Evolutionary conservation across 306 rosid species (phyloP).

Genomic region (Castanea mollissima): DNA sequence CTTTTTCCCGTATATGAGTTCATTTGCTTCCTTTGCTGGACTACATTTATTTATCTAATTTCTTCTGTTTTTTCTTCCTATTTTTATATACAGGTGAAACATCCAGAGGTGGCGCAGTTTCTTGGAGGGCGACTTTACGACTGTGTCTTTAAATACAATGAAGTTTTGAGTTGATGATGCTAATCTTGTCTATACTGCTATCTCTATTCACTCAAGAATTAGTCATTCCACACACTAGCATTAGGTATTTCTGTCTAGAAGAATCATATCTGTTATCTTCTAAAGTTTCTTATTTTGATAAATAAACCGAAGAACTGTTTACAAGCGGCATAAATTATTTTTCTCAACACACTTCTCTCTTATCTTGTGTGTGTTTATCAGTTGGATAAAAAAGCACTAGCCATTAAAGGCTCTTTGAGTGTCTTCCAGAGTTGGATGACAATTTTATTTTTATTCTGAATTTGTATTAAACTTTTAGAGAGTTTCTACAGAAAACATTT

Average conservation of each 20-base stretch:
- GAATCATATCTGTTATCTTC: slow-evolving; percentile 13
- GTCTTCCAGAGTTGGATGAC: not conserved
- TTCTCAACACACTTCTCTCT: not conserved
- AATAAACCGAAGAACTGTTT: not conserved
- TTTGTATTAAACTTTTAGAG: not conserved
- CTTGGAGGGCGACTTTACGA: slow-evolving; percentile 92
- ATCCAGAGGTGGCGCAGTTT: slow-evolving; percentile 87
- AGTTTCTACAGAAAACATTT: slow-evolving; percentile 2
- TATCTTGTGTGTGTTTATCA: not conserved
- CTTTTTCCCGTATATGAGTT: slow-evolving; percentile 3
- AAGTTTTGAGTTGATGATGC: slow-evolving; percentile 45
- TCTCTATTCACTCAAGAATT: slow-evolving; percentile 9
- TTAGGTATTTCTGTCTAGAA: slow-evolving; percentile 4
- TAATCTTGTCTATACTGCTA: slow-evolving; percentile 23
- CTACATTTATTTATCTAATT: not conserved
- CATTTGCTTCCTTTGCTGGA: slow-evolving; percentile 3
- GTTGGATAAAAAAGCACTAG: not conserved
- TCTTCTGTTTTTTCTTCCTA: slow-evolving; percentile 4
- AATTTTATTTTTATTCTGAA: not conserved
- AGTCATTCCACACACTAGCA: not conserved
- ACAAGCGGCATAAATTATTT: not conserved
- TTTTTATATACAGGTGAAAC: slow-evolving; percentile 67
- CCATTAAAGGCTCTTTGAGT: not conserved
- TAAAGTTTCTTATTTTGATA: not conserved
- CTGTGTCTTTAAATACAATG: slow-evolving; percentile 88